Conservation (phyloP, 2,329 filamentous ascomycete genomes). For the Aspergillus sp. region DNA sequence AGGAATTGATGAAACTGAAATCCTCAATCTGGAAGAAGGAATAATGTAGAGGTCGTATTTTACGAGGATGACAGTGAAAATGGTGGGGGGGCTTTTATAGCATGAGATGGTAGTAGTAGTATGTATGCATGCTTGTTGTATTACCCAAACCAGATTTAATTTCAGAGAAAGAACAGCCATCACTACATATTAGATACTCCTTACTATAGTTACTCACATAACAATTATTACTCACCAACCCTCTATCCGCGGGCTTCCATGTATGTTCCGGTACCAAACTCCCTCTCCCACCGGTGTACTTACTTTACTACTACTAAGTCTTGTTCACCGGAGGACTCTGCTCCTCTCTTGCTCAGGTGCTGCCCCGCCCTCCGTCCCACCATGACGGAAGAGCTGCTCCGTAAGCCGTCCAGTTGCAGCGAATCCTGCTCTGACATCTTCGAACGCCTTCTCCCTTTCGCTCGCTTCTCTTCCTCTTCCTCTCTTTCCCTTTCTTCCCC, state of each 20-base stretch:
- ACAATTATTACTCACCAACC: too few relatives aligned
- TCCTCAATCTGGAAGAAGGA: too few relatives aligned
- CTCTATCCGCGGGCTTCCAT: constrained; percentile 3
- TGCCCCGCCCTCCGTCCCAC: constrained; percentile 31
- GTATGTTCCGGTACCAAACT: background rate
- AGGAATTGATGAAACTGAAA: too few relatives aligned
- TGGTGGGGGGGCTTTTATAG: too few relatives aligned
- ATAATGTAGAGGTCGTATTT: too few relatives aligned
- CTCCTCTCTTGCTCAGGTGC: constrained; percentile 23
- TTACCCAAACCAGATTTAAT: too few relatives aligned
- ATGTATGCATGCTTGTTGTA: too few relatives aligned
- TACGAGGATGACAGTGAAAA: too few relatives aligned
- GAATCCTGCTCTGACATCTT: constrained; percentile 22
- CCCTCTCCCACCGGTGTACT: constrained; percentile 8
- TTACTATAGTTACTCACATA: background rate
- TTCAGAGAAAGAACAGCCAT: background rate
- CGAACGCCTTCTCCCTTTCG: constrained; percentile 28
- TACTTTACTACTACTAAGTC: too few relatives aligned
- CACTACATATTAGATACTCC: background rate
- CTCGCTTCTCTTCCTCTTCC: constrained; percentile 23
- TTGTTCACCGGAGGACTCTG: constrained; percentile 38
- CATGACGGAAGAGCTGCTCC: constrained; percentile 42
- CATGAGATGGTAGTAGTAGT: too few relatives aligned
- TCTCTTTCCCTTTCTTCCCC: constrained; percentile 20
- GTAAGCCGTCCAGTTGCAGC: constrained; percentile 28